Base-by-base conservation (phyloP, 2,329 filamentous ascomycete genomes). In the Neophaeococcomyces mojaviensis region DNA sequence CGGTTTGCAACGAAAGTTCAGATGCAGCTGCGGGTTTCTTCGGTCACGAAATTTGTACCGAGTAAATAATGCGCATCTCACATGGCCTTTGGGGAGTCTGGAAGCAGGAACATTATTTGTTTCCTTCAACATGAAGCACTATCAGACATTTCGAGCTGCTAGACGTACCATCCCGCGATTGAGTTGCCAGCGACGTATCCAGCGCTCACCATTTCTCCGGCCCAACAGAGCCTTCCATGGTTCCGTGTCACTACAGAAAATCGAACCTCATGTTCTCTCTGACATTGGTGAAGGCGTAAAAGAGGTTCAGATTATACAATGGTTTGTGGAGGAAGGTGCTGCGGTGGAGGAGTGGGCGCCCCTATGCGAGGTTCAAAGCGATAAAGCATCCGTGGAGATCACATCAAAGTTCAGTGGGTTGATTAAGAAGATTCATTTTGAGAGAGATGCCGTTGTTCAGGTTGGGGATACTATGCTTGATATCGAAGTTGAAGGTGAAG, bases 231-330 rank as follows among this genome's bases (percentile, higher is more conserved):
- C 47, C 18, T 54, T 57, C 49, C 55, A 55, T 40, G 47, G 48
- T 3, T 35, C 55, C 2, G 22, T 41, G 8, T 33, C 44, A 16
- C 31, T 54, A 8, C 51, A 55, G 15, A 50, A 42, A 31, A 53
- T 40, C 32, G 50, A 57, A 40, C 51, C 52, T 19, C 55, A 57
- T 30, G 44, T 46, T 9, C 46, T 57, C 10, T 53, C 52, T 30
- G 55, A 57, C 38, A 56, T 46, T n/a, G 43, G 57, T 41, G 34
- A 58, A 92, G 92, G 92, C 46, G 98, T 97, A 60, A 89, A 92
- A 63, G 92, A 98, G 70, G 95, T 92, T 62, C 92, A 98, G 68
- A 87, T 98, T 60, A 97, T 97, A 60, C 92, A 98, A 72, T 98
- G 92, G 92, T 98, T 97, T 64, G 90, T 98, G 55, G 85, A 96